A percentile compares a stretch with the other conserved stretches of the same genome.
These are phyloP conservation scores for Aquilaria agallochum DNA, from an alignment of 441 rosid genomes.

Conservation along the genomic window DNA sequence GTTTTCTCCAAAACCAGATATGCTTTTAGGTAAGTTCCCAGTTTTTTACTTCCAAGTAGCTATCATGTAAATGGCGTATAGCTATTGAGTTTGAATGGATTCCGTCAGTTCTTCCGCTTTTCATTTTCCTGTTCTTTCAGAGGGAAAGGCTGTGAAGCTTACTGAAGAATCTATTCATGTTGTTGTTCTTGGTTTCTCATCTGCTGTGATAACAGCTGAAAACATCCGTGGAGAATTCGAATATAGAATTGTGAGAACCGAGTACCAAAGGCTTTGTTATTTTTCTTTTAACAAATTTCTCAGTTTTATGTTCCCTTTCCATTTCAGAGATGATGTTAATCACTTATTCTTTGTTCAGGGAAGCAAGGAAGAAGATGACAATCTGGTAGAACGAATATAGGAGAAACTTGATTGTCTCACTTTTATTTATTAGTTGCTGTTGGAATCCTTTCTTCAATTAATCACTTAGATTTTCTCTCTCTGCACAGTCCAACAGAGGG, in stretches of 20 bases:
- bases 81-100: no score
- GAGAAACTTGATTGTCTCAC: not conserved
- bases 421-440: not conserved
- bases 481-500: conserved; percentile 47
- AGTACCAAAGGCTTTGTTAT: not conserved
- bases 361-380: no score
- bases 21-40: conserved; percentile 49
- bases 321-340: not conserved
- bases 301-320: not conserved
- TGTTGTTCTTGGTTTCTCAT: conserved; percentile 82
- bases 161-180: conserved; percentile 59
- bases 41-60: not conserved
- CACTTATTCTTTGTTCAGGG: not conserved
- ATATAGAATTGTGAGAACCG: conserved; percentile 42
- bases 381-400: no score
- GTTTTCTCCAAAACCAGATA: conserved; percentile 65
- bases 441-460: not conserved
- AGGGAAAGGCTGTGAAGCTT: conserved; percentile 68
- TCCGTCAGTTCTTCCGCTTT: no score
- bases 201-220: conserved; percentile 52
- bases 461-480: conserved; percentile 6
- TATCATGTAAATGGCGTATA: no score
- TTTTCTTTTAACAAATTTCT: not conserved
- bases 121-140: conserved; percentile 27
- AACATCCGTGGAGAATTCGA: conserved; percentile 67